These are phyloP conservation scores for Metschnikowia continentalis DNA, from an alignment of 805 yeast genomes.

Conservation along the genomic window DNA sequence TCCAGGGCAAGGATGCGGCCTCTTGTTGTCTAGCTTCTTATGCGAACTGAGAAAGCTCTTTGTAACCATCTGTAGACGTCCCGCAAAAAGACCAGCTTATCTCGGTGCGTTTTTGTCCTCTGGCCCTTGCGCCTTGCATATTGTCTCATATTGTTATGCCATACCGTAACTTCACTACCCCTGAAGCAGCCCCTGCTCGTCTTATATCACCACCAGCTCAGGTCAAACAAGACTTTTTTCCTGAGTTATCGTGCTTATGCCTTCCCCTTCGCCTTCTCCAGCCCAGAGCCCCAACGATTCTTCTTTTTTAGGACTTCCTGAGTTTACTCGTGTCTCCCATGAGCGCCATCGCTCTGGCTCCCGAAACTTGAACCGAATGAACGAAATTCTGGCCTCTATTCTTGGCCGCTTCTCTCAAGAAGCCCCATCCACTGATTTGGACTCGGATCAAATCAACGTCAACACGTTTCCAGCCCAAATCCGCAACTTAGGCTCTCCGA, in stretches of 20 bases:
- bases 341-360: slow-evolving; percentile 1
- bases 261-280: not conserved
- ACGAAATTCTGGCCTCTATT: slow-evolving; percentile 8
- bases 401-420: slow-evolving; percentile 2
- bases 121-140: not conserved
- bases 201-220: not conserved
- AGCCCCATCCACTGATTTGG: not conserved
- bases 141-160: slow-evolving; percentile 4
- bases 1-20: not conserved
- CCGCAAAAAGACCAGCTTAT: not conserved
- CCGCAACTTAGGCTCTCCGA: slow-evolving; percentile 6
- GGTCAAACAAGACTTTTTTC: not conserved
- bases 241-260: not conserved
- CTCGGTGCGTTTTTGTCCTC: not conserved
- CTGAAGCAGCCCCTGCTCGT: not conserved
- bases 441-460: not conserved
- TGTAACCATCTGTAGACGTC: not conserved
- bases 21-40: not conserved
- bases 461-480: slow-evolving; percentile 5
- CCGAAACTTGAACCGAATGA: slow-evolving; percentile 5
- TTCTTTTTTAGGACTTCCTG: not conserved
- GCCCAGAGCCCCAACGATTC: not conserved
- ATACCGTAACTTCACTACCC: not conserved
- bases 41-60: not conserved
- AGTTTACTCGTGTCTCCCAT: not conserved